Evolutionary conservation across 208 protist species (phyloP).

Genomic region (Trypanosoma congolense): DNA sequence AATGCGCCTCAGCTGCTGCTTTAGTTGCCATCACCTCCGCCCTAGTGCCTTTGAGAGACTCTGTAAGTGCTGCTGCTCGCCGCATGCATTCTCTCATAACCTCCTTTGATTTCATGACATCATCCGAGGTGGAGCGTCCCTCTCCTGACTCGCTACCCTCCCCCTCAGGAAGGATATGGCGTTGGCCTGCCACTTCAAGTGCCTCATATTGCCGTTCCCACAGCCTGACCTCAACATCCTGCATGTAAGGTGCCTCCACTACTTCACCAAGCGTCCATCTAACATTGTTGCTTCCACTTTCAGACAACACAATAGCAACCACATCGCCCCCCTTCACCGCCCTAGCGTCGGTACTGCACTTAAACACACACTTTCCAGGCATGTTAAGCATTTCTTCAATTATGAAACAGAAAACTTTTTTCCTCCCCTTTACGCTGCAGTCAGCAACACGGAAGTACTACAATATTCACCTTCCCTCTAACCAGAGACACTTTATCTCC

Average conservation of each 20-base stretch:
- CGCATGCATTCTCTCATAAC: constrained; percentile 62
- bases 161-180: background rate
- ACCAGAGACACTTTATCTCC: too few relatives aligned
- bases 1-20: constrained; percentile 49
- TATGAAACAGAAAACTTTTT: too few relatives aligned
- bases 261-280: constrained; percentile 80
- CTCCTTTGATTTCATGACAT: constrained; percentile 44
- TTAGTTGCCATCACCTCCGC: constrained; percentile 51
- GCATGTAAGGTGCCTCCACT: constrained; percentile 56
- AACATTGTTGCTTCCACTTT: constrained; percentile 44
- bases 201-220: constrained; percentile 54
- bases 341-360: constrained; percentile 25
- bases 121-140: constrained; percentile 33
- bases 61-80: constrained; percentile 50
- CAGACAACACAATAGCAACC: constrained; percentile 57
- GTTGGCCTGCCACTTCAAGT: constrained; percentile 41
- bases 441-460: too few relatives aligned
- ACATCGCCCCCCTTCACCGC: constrained; percentile 71
- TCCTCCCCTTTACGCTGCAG: too few relatives aligned
- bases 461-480: too few relatives aligned
- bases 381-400: background rate
- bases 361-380: background rate
- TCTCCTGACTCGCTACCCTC: too few relatives aligned
- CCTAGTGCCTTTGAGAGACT: constrained; percentile 54
- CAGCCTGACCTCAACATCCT: constrained; percentile 68